Evolutionary conservation across 139 green algal species (phyloP), one percentile per base, ranked within the genome.

Genomic region (Chlamydomonas schloesseri): DNA sequence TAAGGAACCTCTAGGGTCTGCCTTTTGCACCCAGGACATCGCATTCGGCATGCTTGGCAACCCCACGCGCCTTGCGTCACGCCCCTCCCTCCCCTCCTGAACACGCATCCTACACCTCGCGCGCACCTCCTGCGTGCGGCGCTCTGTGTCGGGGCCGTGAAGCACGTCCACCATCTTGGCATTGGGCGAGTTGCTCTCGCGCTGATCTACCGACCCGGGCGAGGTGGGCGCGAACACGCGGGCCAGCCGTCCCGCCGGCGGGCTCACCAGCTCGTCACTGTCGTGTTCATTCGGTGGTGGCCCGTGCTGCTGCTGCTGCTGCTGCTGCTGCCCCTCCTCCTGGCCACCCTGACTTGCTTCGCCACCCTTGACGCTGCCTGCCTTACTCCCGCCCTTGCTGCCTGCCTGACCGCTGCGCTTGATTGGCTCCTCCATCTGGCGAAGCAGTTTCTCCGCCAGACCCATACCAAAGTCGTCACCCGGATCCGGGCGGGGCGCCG

Each of bases 141-240:
- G 64, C 28, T 74, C 37, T 20, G 65, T 64, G 29, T 67, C 64
- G 28, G 64, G 46, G 3, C 78, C 78, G n/a, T 67, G 64, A 46
- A 84, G 62, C 42, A 84, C 64, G 47, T 84, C 78, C 5, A 53
- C n/a, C 78, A 84, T 84, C 37, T 36, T 74, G 46, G 78, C 21
- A 29, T 84, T 53, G 37, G 78, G 78, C 3, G 78, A 84, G 28
- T 10, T 18, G 42, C 64, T 57, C 28, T 34, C 78, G 15, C 46
- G 42, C 2, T 28, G 42, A 2, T 64, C 47, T 21, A 33, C 10
- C 33, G 33, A 2, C 9, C 18, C 23, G 21, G 42, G 42, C 42
- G 42, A 50, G 6, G 42, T 50, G 42, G 42, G 73, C 18, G n/a
- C 55, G 4, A 53, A 17, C 34, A 60, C 73, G 13, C 20, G n/a